These are phyloP conservation scores for Porpolomopsis calyptriformis DNA, from an alignment of 768 basidiomycete genomes.

Conservation along the genomic window DNA sequence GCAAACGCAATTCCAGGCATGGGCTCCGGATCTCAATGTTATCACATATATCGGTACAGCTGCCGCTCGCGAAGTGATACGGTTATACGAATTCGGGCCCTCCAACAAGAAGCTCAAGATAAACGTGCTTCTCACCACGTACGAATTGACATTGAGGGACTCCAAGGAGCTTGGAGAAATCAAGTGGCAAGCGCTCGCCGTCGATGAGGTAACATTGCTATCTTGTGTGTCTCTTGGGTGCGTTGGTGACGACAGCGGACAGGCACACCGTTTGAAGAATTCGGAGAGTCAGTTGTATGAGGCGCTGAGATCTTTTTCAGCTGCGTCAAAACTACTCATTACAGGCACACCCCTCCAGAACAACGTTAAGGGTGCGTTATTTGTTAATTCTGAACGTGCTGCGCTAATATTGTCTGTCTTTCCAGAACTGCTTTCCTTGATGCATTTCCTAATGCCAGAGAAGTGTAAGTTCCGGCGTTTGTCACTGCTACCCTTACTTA, in stretches of 20 bases:
- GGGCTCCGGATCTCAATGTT: constrained; percentile 96
- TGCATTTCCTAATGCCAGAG: constrained; percentile 99
- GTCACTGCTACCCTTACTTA: constrained; percentile 5
- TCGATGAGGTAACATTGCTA: constrained; percentile 66
- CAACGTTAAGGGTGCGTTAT: constrained; percentile 82
- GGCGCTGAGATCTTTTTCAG: constrained; percentile 78
- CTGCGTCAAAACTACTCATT: constrained; percentile 89
- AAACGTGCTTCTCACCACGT: constrained; percentile 95
- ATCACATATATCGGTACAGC: constrained; percentile 94
- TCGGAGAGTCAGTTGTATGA: constrained; percentile 96
- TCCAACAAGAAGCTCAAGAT: constrained; percentile 88
- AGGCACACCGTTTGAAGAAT: constrained; percentile 98
- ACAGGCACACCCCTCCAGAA: constrained; percentile 98
- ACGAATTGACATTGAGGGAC: constrained; percentile 90
- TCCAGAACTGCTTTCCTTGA: constrained; percentile 84
- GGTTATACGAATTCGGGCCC: constrained; percentile 83
- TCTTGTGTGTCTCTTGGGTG: constrained; percentile 2
- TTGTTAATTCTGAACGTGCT: background rate
- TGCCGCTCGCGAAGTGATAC: constrained; percentile 79
- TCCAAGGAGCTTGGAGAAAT: constrained; percentile 80
- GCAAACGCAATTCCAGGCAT: constrained; percentile 88
- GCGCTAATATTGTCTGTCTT: constrained; percentile 7
- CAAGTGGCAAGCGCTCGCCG: constrained; percentile 94
- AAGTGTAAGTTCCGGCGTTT: constrained; percentile 46
- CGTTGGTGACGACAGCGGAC: background rate